These are phyloP conservation scores for Penicillium nucicola DNA, from an alignment of 495 filamentous ascomycete genomes.

Conservation along the genomic window DNA sequence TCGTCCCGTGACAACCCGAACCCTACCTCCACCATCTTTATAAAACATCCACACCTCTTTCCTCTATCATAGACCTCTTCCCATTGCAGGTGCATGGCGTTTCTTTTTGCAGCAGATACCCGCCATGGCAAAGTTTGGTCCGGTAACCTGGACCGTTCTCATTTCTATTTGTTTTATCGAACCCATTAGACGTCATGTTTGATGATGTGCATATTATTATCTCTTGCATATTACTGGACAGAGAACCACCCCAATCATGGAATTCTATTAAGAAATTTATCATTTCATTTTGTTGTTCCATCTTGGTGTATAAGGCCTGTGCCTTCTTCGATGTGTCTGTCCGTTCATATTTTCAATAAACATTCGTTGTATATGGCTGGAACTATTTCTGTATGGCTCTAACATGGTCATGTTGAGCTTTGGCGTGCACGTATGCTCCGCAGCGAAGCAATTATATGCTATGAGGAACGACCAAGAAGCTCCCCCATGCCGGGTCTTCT, in stretches of 20 bases:
- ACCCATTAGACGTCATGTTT: slow-evolving; percentile 2
- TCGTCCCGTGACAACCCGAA: not conserved
- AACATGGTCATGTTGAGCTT: too few species aligned
- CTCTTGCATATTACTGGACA: slow-evolving; percentile 3
- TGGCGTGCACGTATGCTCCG: too few species aligned
- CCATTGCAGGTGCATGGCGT: slow-evolving; percentile 14
- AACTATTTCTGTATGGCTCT: too few species aligned
- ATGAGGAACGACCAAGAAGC: too few species aligned
- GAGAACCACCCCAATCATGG: not conserved
- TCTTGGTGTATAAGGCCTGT: too few species aligned
- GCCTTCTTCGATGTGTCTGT: too few species aligned
- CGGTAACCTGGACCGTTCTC: not conserved
- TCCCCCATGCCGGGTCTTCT: too few species aligned
- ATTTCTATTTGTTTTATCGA: not conserved
- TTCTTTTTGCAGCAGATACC: slow-evolving; percentile 18
- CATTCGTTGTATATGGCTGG: too few species aligned
- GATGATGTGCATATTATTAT: slow-evolving; percentile 9
- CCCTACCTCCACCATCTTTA: not conserved
- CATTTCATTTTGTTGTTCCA: too few species aligned
- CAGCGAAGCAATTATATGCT: too few species aligned
- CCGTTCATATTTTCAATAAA: too few species aligned
- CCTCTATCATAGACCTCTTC: slow-evolving; percentile 2
- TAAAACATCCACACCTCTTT: not conserved
- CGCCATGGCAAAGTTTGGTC: slow-evolving; percentile 10
- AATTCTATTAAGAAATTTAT: too few species aligned